phyloP scores from a whole-genome alignment of 2,329 filamentous ascomycete species.

The Fusarium sulawesiense region DNA sequence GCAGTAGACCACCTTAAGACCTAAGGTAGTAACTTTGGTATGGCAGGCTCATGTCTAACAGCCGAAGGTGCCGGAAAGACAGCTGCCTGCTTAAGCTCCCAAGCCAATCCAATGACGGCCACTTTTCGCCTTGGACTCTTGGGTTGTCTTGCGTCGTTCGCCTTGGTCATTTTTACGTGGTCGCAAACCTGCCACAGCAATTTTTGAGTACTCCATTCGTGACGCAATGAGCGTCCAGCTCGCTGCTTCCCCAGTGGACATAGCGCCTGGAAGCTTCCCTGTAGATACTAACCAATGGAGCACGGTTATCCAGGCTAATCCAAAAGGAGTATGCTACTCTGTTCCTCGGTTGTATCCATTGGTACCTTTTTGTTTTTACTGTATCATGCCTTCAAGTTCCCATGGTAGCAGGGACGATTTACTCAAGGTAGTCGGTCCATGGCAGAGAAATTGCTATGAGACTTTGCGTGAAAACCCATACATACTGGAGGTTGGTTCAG shows the following conservation, averaged over 20 bases:
- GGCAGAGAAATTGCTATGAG: constrained; percentile 6
- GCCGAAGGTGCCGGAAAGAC: constrained; percentile 6
- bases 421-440: neutral
- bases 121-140: neutral
- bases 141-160: constrained; percentile 13
- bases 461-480: neutral
- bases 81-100: neutral
- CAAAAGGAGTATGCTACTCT: constrained; percentile 8
- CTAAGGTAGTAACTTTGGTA: too few species aligned
- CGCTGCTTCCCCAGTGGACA: constrained; percentile 26
- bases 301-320: constrained; percentile 11
- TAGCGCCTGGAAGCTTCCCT: constrained; percentile 36
- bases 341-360: neutral
- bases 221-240: constrained; percentile 34
- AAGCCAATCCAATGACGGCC: constrained; percentile 23
- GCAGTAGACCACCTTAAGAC: too few species aligned
- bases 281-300: constrained; percentile 18
- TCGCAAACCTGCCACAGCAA: constrained; percentile 20
- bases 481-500: neutral
- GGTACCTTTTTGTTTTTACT: constrained; percentile 7
- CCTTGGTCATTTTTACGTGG: constrained; percentile 13
- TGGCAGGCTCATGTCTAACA: too few species aligned
- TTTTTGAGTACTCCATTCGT: constrained; percentile 33
- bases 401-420: neutral
- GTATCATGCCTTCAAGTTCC: neutral